Evolutionary conservation across 2,329 filamentous ascomycete species (phyloP).

Genomic region (Fusarium lyarnte): DNA sequence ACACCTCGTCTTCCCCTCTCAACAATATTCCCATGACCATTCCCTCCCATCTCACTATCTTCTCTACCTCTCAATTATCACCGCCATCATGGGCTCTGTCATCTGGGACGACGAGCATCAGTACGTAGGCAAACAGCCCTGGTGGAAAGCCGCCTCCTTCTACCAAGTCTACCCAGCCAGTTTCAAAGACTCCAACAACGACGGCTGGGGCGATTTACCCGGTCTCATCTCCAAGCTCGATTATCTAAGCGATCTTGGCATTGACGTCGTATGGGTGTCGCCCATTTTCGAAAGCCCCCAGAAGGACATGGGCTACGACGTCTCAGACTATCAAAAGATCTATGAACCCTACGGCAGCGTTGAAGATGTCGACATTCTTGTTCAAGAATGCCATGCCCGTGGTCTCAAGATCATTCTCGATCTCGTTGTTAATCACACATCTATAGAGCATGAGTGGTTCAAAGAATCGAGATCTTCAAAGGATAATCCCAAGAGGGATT

Average conservation of each 20-base stretch:
- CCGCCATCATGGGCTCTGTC: slow-evolving; percentile 46
- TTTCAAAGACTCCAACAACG: slow-evolving; percentile 66
- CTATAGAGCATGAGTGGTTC: slow-evolving; percentile 66
- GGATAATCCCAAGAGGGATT: slow-evolving; percentile 64
- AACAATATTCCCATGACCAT: no score
- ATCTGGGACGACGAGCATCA: slow-evolving; percentile 45
- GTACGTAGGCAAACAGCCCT: slow-evolving; percentile 49
- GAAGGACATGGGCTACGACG: slow-evolving; percentile 77
- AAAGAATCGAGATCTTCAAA: slow-evolving; percentile 61
- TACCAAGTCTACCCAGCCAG: slow-evolving; percentile 67
- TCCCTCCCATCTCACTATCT: not conserved
- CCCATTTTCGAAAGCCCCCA: slow-evolving; percentile 66
- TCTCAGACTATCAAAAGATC: slow-evolving; percentile 75
- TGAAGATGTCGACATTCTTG: slow-evolving; percentile 70
- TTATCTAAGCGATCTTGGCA: slow-evolving; percentile 69
- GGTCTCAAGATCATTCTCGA: slow-evolving; percentile 76
- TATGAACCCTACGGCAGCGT: slow-evolving; percentile 74
- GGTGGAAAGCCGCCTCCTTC: slow-evolving; percentile 59
- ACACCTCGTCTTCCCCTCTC: slow-evolving; percentile 10
- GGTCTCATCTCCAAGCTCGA: slow-evolving; percentile 73
- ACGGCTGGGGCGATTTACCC: slow-evolving; percentile 72
- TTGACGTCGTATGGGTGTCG: slow-evolving; percentile 69
- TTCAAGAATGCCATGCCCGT: slow-evolving; percentile 66
- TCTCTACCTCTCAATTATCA: not conserved
- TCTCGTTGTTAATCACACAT: slow-evolving; percentile 78